These are phyloP conservation scores for Anthoceros angustus DNA, from an alignment of 225 moss, liverwort and hornwort genomes.

Conservation along the genomic window DNA sequence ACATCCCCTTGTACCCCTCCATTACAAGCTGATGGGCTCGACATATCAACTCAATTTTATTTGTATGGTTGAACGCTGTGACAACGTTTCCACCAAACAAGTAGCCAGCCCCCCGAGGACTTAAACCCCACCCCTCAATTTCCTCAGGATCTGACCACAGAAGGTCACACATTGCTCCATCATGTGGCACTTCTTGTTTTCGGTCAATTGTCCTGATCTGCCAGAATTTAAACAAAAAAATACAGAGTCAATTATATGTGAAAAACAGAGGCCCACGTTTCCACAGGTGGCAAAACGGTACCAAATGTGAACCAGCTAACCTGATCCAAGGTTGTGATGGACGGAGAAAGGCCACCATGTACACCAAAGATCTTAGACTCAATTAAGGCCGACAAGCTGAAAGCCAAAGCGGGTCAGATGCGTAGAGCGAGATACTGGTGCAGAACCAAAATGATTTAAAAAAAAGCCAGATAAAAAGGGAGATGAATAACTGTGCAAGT, in stretches of 20 bases:
- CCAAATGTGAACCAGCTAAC: constrained; percentile 13
- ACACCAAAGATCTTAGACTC: constrained; percentile 97
- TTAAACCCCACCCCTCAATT: constrained; percentile 94
- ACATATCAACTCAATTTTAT: constrained; percentile 92
- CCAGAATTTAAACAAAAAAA: background rate
- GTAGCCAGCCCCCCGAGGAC: constrained; percentile 96
- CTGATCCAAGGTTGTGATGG: constrained; percentile 97
- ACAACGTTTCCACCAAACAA: constrained; percentile 98
- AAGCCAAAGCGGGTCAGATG: constrained; percentile 6
- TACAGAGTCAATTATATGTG: background rate
- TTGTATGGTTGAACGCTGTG: constrained; percentile 91
- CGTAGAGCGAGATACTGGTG: background rate
- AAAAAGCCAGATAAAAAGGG: background rate
- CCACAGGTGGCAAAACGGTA: background rate
- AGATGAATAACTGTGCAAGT: too few relatives aligned
- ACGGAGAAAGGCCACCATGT: constrained; percentile 97
- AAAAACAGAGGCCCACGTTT: constrained; percentile 3
- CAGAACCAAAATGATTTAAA: background rate
- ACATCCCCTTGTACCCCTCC: constrained; percentile 99
- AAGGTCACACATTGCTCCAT: constrained; percentile 99
- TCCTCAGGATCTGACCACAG: constrained; percentile 99
- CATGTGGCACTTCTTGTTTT: constrained; percentile 99
- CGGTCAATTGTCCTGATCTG: constrained; percentile 97
- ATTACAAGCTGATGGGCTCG: constrained; percentile 98
- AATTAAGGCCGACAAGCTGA: constrained; percentile 95